Conservation (phyloP, 495 filamentous ascomycete species). For the Aspergillus avenaceus region DNA sequence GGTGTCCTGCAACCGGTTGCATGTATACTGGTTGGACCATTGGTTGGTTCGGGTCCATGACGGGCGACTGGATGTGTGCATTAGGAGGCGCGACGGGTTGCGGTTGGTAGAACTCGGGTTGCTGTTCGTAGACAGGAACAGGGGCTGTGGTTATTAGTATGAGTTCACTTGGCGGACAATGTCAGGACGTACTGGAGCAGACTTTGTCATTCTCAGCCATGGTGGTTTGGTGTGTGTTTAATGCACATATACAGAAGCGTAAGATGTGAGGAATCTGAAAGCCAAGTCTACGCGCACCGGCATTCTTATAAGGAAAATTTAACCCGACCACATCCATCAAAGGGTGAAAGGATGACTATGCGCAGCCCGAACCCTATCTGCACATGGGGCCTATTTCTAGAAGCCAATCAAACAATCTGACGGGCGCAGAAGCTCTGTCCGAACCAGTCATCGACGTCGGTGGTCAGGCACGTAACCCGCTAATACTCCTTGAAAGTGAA, state of each 20-base stretch:
- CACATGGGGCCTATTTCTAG: not conserved
- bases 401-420: not conserved
- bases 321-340: too few relatives aligned
- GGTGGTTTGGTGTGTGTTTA: too few relatives aligned
- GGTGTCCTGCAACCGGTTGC: constrained; percentile 4
- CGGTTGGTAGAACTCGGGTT: not conserved
- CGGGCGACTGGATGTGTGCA: constrained; percentile 1
- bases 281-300: too few relatives aligned
- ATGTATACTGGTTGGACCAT: not conserved
- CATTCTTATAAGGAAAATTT: too few relatives aligned
- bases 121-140: constrained; percentile 8
- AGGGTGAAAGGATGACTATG: too few relatives aligned
- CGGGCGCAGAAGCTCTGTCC: not conserved
- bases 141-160: constrained; percentile 5
- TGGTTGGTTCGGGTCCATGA: not conserved
- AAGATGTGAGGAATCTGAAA: too few relatives aligned
- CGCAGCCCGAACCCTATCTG: not conserved
- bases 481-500: not conserved
- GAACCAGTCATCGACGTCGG: not conserved
- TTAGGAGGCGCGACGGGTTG: not conserved
- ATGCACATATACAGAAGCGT: too few relatives aligned
- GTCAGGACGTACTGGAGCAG: not conserved
- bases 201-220: constrained; percentile 4
- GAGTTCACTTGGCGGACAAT: too few relatives aligned
- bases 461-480: too few relatives aligned